These are phyloP conservation scores for Lactarius quietus DNA, from an alignment of 768 basidiomycete species.

Conservation along the genomic window DNA sequence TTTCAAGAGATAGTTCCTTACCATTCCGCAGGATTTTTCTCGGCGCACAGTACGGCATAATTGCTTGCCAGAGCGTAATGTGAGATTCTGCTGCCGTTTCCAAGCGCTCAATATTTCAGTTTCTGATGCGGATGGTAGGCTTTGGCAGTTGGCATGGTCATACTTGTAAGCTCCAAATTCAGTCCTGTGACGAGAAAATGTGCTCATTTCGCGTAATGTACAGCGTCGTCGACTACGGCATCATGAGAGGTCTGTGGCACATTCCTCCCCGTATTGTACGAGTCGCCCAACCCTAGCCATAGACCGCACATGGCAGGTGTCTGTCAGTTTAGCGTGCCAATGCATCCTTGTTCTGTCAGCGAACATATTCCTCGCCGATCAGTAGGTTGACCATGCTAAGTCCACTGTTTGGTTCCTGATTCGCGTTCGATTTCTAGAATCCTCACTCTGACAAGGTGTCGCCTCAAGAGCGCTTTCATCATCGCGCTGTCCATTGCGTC, in stretches of 20 bases:
- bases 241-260: neutral
- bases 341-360: slow-evolving; percentile 1
- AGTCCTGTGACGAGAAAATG: neutral
- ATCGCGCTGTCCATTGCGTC: neutral
- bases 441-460: neutral
- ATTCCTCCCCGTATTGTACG: neutral
- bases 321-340: neutral
- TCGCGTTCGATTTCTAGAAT: neutral
- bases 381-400: neutral
- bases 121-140: neutral
- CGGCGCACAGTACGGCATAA: neutral
- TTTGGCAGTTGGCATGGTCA: neutral
- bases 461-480: neutral
- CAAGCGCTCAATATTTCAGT: neutral
- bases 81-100: neutral
- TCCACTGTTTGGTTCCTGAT: neutral
- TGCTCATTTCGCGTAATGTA: neutral
- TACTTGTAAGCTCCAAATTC: neutral
- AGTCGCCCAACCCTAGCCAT: neutral
- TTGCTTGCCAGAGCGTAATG: neutral
- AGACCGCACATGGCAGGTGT: neutral
- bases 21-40: slow-evolving; percentile 1
- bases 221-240: neutral
- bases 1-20: neutral
- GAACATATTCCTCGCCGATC: slow-evolving; percentile 5